phyloP scores from a whole-genome alignment of 1,284 basidiomycete species.

The Phylloporus sp. region DNA sequence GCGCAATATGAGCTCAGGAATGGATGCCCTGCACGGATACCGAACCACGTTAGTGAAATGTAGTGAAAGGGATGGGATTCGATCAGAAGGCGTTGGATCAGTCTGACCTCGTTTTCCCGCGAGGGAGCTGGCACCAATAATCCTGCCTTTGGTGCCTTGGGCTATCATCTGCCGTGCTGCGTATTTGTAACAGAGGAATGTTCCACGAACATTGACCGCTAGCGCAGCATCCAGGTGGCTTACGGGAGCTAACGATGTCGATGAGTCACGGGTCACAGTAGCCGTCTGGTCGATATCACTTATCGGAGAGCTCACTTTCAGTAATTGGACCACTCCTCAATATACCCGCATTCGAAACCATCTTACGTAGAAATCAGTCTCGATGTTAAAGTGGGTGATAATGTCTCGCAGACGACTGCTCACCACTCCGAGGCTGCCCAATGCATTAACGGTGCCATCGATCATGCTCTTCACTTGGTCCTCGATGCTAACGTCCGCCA shows the following conservation, averaged over 20 bases:
- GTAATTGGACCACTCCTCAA: constrained; percentile 29
- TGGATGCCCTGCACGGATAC: constrained; percentile 22
- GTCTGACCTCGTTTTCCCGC: constrained; percentile 43
- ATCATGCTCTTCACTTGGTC: constrained; percentile 47
- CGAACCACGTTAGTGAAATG: constrained; percentile 2
- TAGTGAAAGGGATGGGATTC: background rate
- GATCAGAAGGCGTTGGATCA: background rate
- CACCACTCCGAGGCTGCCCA: constrained; percentile 50
- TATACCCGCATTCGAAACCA: constrained; percentile 50
- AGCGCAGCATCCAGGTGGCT: constrained; percentile 38
- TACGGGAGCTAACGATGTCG: constrained; percentile 28
- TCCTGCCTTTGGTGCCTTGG: constrained; percentile 47
- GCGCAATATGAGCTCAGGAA: constrained; percentile 36
- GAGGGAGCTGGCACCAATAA: constrained; percentile 49
- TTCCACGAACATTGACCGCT: constrained; percentile 44
- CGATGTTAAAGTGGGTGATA: background rate
- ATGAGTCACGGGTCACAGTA: background rate
- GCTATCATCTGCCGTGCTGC: constrained; percentile 48
- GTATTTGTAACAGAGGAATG: constrained; percentile 48
- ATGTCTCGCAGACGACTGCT: constrained; percentile 14
- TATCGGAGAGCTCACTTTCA: constrained; percentile 31
- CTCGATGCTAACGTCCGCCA: constrained; percentile 46
- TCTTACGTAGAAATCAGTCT: constrained; percentile 26
- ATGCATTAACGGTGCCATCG: constrained; percentile 34
- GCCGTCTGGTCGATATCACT: background rate